These are phyloP conservation scores for Botryotinia convoluta DNA, from an alignment of 2,329 filamentous ascomycete species.

Conservation along the genomic window DNA sequence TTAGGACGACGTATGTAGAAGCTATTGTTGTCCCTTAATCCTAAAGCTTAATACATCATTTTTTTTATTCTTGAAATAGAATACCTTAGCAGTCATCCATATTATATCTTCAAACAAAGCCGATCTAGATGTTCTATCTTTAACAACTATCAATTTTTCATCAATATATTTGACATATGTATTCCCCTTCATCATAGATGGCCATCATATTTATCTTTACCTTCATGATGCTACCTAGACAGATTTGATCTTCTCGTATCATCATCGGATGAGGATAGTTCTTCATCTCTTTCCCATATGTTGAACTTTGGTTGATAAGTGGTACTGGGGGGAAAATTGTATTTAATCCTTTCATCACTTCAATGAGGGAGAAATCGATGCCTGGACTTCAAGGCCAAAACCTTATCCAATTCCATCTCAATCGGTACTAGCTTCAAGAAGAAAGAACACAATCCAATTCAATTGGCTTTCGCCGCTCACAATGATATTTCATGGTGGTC, in stretches of 20 bases:
- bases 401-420: not conserved
- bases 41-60: not conserved
- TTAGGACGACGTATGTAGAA: conserved; percentile 3
- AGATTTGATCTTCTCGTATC: not conserved
- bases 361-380: not conserved
- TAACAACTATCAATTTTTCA: not conserved
- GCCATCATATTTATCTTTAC: not conserved
- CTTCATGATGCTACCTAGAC: not conserved
- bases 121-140: not conserved
- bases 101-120: not conserved
- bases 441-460: not conserved
- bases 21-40: not conserved
- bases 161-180: not conserved
- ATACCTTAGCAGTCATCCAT: not conserved
- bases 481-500: conserved; percentile 11
- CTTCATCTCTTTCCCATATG: not conserved
- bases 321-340: too few relatives aligned
- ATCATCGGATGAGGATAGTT: not conserved
- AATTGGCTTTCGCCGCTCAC: conserved; percentile 3
- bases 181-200: not conserved
- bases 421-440: not conserved
- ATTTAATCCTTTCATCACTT: not conserved
- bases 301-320: not conserved
- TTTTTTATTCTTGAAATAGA: conserved; percentile 5
- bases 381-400: not conserved